phyloP scores from a whole-genome alignment of 495 filamentous ascomycete genomes.

The Aspergillus sclerotiicarbonarius region DNA sequence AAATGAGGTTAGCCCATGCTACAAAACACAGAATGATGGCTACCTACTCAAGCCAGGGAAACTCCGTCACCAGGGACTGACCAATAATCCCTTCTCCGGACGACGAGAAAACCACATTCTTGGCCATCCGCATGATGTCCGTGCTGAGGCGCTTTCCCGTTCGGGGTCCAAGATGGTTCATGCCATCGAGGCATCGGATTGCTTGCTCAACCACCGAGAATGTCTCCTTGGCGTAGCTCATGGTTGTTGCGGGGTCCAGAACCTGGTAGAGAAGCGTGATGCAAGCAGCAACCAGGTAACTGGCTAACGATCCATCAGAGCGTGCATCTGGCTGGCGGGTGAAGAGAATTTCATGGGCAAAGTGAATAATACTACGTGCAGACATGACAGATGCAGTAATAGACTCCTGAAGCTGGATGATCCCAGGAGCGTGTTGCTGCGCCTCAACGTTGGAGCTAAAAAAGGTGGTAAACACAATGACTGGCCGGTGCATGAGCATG shows the following conservation, averaged over 20 bases:
- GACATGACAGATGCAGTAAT: neutral
- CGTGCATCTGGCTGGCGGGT: neutral
- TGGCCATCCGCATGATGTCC: neutral
- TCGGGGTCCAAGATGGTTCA: neutral
- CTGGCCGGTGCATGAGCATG: neutral
- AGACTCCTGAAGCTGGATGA: neutral
- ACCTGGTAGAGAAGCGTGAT: neutral
- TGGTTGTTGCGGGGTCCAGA: neutral
- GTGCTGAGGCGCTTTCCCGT: neutral
- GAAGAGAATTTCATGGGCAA: neutral
- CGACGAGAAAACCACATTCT: neutral
- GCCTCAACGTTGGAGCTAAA: neutral
- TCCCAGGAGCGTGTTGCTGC: neutral
- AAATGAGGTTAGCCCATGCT: too few relatives aligned
- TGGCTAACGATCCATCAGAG: neutral
- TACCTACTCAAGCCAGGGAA: neutral
- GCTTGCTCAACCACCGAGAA: neutral
- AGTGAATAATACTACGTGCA: neutral
- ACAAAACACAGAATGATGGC: neutral
- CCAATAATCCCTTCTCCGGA: too few relatives aligned
- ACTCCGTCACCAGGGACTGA: too few relatives aligned
- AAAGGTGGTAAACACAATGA: neutral
- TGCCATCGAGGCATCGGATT: neutral
- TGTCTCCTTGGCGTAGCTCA: neutral
- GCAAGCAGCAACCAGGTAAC: neutral